Evolutionary conservation across 2,329 filamentous ascomycete genomes (phyloP), one percentile per base, ranked within the genome.

Genomic region (Macroventuria anomochaeta): DNA sequence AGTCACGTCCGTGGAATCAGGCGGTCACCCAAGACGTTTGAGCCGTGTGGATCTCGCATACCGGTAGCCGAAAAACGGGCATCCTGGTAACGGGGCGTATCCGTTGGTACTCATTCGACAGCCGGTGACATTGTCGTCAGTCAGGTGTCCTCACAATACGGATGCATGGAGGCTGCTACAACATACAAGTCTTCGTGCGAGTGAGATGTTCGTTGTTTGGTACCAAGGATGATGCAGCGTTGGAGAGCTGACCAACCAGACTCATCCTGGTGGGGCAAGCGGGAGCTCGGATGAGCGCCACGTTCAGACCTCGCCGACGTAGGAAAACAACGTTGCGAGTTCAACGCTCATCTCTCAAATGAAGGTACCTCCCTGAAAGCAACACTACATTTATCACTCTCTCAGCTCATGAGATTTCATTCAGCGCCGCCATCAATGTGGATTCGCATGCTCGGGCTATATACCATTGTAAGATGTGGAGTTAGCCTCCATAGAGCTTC

Each of bases 51-150:
- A 48, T 42, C 50, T 48, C 36, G 32, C 37, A 43, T 21, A 43
- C 43, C 38, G 33, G 39, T 54, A 49, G 44, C 51, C 51, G 51
- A 49, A 32, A 44, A 34, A 40, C 39, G 44, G 46, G 29, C 44
- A 54, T 33, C 51, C 44, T 41, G 18, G 40, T 26, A 26, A 15
- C 5, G n/a, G 29, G 13, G n/a, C 31, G 31, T n/a, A 18, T 5
- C 8, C 5, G n/a, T n/a, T n/a, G n/a, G n/a, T n/a, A n/a, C n/a
- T n/a, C n/a, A n/a, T n/a, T n/a, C n/a, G n/a, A n/a, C n/a, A n/a
- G n/a, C n/a, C n/a, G n/a, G n/a, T n/a, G n/a, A n/a, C n/a, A n/a
- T n/a, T n/a, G n/a, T n/a, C n/a, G n/a, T n/a, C n/a, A n/a, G n/a
- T n/a, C n/a, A n/a, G n/a, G n/a, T n/a, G n/a, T n/a, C n/a, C n/a